phyloP scores from a whole-genome alignment of 805 yeast genomes.

The Schizosaccharomyces octosporus region DNA sequence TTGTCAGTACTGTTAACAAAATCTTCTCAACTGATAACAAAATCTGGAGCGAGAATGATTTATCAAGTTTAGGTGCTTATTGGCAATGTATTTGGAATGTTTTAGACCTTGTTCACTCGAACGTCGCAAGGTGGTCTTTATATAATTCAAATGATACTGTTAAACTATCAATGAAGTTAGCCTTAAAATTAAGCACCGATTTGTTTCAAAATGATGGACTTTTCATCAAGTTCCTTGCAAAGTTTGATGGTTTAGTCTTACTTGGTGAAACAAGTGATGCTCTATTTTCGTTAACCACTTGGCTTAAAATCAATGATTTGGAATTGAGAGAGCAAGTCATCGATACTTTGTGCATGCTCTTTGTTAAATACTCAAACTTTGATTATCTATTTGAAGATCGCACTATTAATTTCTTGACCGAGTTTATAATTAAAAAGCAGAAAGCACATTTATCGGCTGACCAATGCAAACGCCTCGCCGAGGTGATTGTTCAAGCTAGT shows the following conservation, averaged over 20 bases:
- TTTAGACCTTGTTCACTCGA: neutral
- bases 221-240: neutral
- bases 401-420: neutral
- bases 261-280: neutral
- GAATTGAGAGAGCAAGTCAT: neutral
- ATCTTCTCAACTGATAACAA: neutral
- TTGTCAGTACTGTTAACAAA: neutral
- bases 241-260: neutral
- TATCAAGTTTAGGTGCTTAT: neutral
- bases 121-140: neutral
- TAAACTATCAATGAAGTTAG: neutral
- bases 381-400: neutral
- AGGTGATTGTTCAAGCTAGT: neutral
- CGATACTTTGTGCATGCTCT: neutral
- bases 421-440: neutral
- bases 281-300: neutral
- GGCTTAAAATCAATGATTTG: neutral
- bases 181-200: neutral
- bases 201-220: neutral
- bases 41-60: neutral
- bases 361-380: neutral
- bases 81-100: neutral
- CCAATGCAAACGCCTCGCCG: neutral
- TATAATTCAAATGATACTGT: neutral
- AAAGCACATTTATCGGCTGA: neutral